Base-by-base conservation (phyloP, 345 rosid genomes). In the Brassica cretica region DNA sequence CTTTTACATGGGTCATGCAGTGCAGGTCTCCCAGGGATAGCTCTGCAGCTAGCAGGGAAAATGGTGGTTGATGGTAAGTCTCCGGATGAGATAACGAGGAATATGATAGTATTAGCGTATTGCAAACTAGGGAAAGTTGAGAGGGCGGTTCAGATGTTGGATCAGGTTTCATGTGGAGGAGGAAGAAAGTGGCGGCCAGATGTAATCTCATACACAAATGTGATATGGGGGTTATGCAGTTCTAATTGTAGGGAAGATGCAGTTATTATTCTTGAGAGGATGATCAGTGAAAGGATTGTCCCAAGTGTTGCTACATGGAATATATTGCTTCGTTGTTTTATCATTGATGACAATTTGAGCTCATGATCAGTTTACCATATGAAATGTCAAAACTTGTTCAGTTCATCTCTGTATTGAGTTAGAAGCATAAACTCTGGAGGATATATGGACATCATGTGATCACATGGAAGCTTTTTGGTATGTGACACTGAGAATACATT, bases 251-350 rank as follows among this genome's bases (percentile, higher is more conserved):
- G 74, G 64, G 93, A 90, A 25, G 93, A 84, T 51, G 93, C 88
- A 41, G 58, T 79, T 14, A 8, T 29, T 46, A 75, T 82, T 79
- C 82, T 92, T 53, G 84, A 85, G 61, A 88, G 80, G 84, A 88
- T 89, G 94, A 30, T 87, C 60, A 79, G 72, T 24, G 83, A 80
- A 75, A 85, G 89, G 65, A 73, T 88, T 70, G 80, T 37, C 68
- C 94, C 97, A 27, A 89, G 86, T 83, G 63, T 73, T 35, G 89
- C 87, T 73, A 85, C 92, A 18, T 93, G 98, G 98, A 87, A 90
- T 86, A 86, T 88, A 44, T 74, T 90, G 60, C 90, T 90, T 76
- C 84, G 80, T 24, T 76, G 84, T 76, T 88, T 88, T 27, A 71
- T 85, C 59, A 32, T 87, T 44, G 89, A 88, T 71, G 86, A 84